These are phyloP conservation scores for Trichophyton benhamiae DNA, from an alignment of 2,329 filamentous ascomycete species.

Conservation along the genomic window DNA sequence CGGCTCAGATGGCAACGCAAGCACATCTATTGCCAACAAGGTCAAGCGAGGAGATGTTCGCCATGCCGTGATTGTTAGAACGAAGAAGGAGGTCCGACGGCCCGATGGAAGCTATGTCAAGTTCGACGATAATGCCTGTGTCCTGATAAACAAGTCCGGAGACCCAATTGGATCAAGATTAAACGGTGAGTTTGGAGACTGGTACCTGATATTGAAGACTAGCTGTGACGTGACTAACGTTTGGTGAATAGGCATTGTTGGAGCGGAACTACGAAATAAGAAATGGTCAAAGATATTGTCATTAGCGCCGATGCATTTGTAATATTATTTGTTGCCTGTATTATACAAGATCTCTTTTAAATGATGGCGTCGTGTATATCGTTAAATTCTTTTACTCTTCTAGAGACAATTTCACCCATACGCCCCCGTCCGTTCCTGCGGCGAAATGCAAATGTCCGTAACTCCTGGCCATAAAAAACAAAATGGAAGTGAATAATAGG, in stretches of 20 bases:
- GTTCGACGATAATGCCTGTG: slow-evolving; percentile 97
- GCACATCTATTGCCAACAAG: slow-evolving; percentile 72
- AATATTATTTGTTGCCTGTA: slow-evolving; percentile 20
- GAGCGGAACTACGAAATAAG: slow-evolving; percentile 74
- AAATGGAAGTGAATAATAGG: background rate
- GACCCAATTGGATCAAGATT: slow-evolving; percentile 89
- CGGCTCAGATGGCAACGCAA: slow-evolving; percentile 48
- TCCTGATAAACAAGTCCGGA: slow-evolving; percentile 90
- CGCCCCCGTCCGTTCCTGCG: background rate
- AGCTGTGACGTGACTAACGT: background rate
- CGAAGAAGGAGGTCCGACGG: slow-evolving; percentile 73
- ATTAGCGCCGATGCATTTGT: slow-evolving; percentile 74
- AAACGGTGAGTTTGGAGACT: slow-evolving; percentile 46
- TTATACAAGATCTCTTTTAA: slow-evolving; percentile 2
- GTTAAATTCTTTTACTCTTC: slow-evolving; percentile 1
- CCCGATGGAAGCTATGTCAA: slow-evolving; percentile 79
- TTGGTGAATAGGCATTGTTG: slow-evolving; percentile 56
- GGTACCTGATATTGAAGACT: background rate
- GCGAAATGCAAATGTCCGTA: background rate
- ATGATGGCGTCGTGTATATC: background rate
- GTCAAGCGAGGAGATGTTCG: slow-evolving; percentile 93
- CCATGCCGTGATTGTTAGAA: slow-evolving; percentile 90
- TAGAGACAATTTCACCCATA: background rate
- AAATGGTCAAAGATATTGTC: slow-evolving; percentile 98
- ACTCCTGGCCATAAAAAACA: background rate